phyloP scores from a whole-genome alignment of 495 filamentous ascomycete species.

The Xylaria flabelliformis region DNA sequence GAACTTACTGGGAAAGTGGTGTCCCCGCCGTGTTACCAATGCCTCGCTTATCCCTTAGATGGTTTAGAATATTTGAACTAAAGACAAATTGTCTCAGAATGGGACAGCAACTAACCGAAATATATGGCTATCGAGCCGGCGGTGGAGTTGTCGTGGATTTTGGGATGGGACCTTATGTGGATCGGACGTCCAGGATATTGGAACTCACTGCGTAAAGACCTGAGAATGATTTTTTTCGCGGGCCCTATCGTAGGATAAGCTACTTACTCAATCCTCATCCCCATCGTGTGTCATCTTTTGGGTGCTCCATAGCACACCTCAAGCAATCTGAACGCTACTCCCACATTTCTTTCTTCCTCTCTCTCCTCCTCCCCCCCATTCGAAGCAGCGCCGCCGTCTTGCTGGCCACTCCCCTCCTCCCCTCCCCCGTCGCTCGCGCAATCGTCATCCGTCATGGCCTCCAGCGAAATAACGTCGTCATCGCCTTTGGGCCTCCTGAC shows the following conservation, averaged over 20 bases:
- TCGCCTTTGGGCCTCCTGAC: slow-evolving; percentile 70
- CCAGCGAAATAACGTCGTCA: slow-evolving; percentile 47
- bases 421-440: slow-evolving; percentile 32
- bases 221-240: slow-evolving; percentile 37
- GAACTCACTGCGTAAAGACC: slow-evolving; percentile 34
- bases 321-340: slow-evolving; percentile 12
- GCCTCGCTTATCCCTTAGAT: neutral
- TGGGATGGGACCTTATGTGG: slow-evolving; percentile 17
- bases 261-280: slow-evolving; percentile 23
- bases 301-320: slow-evolving; percentile 7
- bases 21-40: neutral
- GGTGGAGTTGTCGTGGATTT: neutral
- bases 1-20: slow-evolving; percentile 5
- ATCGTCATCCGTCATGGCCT: slow-evolving; percentile 46
- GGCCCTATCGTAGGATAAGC: slow-evolving; percentile 25
- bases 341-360: neutral
- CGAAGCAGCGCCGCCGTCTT: neutral
- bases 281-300: neutral
- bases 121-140: neutral
- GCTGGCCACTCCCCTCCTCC: slow-evolving; percentile 22
- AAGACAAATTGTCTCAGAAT: neutral
- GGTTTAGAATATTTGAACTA: neutral
- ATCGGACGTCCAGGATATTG: slow-evolving; percentile 30
- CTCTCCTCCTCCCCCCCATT: neutral
- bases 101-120: neutral